Conservation (phyloP, 2,329 filamentous ascomycete genomes). For the Colletotrichum incanum region DNA sequence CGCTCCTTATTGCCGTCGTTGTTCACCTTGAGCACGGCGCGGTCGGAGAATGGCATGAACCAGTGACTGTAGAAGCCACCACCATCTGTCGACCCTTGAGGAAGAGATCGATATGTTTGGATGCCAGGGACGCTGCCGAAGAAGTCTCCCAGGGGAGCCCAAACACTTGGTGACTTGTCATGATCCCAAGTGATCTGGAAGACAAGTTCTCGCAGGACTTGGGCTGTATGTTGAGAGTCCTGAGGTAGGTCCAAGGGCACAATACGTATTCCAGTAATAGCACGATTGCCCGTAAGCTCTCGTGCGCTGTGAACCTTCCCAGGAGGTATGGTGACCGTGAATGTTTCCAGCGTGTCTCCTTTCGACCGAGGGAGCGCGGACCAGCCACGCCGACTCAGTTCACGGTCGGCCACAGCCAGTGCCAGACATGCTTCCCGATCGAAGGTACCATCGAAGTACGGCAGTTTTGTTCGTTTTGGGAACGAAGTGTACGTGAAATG, state of each 20-base stretch:
- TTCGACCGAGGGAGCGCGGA: conserved; percentile 32
- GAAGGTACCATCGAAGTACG: conserved; percentile 29
- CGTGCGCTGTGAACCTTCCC: conserved; percentile 7
- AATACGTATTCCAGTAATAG: conserved; percentile 31
- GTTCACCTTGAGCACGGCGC: conserved; percentile 26
- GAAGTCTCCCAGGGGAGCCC: conserved; percentile 37
- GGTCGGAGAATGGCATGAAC: conserved; percentile 40
- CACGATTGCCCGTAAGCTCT: conserved; percentile 37
- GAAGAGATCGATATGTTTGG: conserved; percentile 31
- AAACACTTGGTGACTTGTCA: conserved; percentile 32
- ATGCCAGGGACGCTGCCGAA: conserved; percentile 39
- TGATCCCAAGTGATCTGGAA: conserved; percentile 33
- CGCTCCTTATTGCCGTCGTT: conserved; percentile 36
- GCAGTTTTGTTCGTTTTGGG: conserved; percentile 16
- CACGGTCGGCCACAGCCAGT: conserved; percentile 31
- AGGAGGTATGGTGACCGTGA: conserved; percentile 21
- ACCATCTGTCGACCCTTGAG: conserved; percentile 37
- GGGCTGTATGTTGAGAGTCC: background rate
- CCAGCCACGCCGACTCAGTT: conserved; percentile 34
- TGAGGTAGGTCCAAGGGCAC: conserved; percentile 28
- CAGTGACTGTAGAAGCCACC: conserved; percentile 39
- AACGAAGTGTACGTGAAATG: conserved; percentile 39
- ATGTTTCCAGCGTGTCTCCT: conserved; percentile 31
- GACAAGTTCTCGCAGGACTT: conserved; percentile 28
- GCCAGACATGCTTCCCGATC: conserved; percentile 36